Evolutionary conservation across 257 asterid species (phyloP), one percentile per base, ranked within the genome.

Genomic region (Solanum okadae): DNA sequence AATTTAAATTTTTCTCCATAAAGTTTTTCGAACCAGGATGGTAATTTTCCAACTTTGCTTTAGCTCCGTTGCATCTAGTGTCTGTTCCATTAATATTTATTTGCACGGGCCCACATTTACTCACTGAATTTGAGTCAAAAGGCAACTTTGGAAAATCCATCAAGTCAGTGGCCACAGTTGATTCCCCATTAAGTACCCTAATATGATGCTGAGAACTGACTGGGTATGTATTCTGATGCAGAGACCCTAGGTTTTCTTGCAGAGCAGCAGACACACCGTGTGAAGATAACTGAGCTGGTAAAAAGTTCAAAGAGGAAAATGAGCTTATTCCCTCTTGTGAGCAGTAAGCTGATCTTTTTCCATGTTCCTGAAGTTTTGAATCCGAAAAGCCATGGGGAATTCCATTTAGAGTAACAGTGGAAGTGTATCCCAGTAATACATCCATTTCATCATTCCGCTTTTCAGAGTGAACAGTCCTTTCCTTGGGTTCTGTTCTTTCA

Each of bases 371-470:
- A 89, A 94, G 96, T 90, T 91, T 93, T 86, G 95, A 94, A 90
- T 94, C 96, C 90, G 96, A 95, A 89, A 92, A 90, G 83, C 94
- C 94, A 89, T 95, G 98, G 22, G 93, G 93, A 88, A 95, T 91
- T 67, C 94, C 94, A 78, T 70, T 92, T 89, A 72, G 86, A 79
- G 91, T 76, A 86, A 86, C 91, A 49, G 79, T n/a, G 31, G 90
- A 81, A 76, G 90, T 90, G 86, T 67, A 77, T 59, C 86, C 90
- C 37, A 91, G 89, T 59, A 91, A 86, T 37, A 86, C 83, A 18
- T 85, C 91, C 91, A 90, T 87, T 89, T 87, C 88, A 85, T 88
- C 88, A 89, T 89, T 90, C 9, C 87, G 90, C 83, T 89, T 89
- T 86, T 82, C 94, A 22, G 90, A 86, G 44, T 65, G 78, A 70